Evolutionary conservation across 1,284 basidiomycete species (phyloP).

Genomic region (Ganoderma lucidum): DNA sequence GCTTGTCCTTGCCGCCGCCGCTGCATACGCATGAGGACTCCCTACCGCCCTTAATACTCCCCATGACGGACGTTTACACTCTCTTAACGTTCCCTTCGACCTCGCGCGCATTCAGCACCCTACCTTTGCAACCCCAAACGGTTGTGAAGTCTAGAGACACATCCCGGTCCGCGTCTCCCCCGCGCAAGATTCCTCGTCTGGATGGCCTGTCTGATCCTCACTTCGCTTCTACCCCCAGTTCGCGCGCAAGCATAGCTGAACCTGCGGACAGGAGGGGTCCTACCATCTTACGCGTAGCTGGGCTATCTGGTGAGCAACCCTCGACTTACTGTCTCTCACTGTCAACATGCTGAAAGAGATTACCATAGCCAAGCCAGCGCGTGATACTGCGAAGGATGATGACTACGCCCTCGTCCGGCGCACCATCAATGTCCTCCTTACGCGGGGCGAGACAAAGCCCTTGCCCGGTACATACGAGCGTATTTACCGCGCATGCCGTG

Average conservation of each 20-base stretch:
- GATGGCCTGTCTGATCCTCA: slow-evolving; percentile 62
- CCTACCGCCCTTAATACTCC: background rate
- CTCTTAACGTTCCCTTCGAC: slow-evolving; percentile 62
- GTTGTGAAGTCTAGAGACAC: slow-evolving; percentile 41
- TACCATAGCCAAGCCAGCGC: slow-evolving; percentile 29
- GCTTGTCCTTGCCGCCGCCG: background rate
- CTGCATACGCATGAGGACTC: background rate
- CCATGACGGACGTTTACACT: slow-evolving; percentile 39
- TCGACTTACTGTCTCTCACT: slow-evolving; percentile 18
- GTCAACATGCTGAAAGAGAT: slow-evolving; percentile 7
- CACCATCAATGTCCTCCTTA: slow-evolving; percentile 56
- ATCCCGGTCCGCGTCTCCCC: slow-evolving; percentile 60
- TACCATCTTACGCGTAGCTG: slow-evolving; percentile 54
- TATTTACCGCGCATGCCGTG: slow-evolving; percentile 64
- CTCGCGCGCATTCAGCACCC: slow-evolving; percentile 61
- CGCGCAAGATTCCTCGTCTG: slow-evolving; percentile 71
- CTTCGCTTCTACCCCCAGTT: slow-evolving; percentile 62
- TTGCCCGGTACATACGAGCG: slow-evolving; percentile 60
- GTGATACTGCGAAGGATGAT: slow-evolving; percentile 30
- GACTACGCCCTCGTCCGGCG: slow-evolving; percentile 45
- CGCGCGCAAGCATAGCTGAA: slow-evolving; percentile 40
- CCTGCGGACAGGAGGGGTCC: slow-evolving; percentile 42
- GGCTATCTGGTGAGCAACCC: slow-evolving; percentile 46
- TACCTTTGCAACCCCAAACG: slow-evolving; percentile 40
- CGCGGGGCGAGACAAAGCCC: slow-evolving; percentile 41